Base-by-base conservation (phyloP, 2,329 filamentous ascomycete species). In the Xylaria sp. region DNA sequence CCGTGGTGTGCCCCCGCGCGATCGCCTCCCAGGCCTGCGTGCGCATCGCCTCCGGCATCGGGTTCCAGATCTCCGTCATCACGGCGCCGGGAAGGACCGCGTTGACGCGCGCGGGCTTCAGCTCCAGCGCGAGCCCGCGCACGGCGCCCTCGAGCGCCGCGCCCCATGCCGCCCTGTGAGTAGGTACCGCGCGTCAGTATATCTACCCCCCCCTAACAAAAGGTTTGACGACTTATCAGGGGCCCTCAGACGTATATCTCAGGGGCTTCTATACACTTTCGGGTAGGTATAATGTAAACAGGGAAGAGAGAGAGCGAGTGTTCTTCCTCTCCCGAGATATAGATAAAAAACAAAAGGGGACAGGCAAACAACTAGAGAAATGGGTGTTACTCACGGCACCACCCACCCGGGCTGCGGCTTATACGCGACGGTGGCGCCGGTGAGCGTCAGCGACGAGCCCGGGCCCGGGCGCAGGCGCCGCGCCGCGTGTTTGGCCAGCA, bases 101-200 rank as follows among this genome's bases (percentile, higher is more conserved):
- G 64, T 90, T 90, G 21, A 88, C 85, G 1, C 87, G 72, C 7
- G 88, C 69, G 0, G 87, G 87, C 57, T 77, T 78, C 50, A 90
- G 64, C 62, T 89, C 86, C 26, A 88, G 63, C 1, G 86, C 86
- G 29, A 90, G 70, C 2, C 75, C 78, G 1, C 81, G 74, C 2
- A 76, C 74, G 66, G 88, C 74, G 2, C 78, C 76, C 45, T 83
- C 74, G 6, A 83, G 58, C 0, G 78, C 84, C 0, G 79, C 76
- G 0, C 76, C 77, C 48, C 77, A 80, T 1, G 71, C 70, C 0
- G 74, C 74, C 1, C n/a, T n/a, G n/a, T n/a, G n/a, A n/a, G n/a
- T n/a, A n/a, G n/a, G n/a, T n/a, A n/a, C n/a, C n/a, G n/a, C n/a
- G n/a, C n/a, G n/a, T n/a, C n/a, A n/a, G n/a, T n/a, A n/a, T n/a